Conservation (phyloP, 192 early-diverging fungal genomes). For the Jimgerdemannia flammicorona region DNA sequence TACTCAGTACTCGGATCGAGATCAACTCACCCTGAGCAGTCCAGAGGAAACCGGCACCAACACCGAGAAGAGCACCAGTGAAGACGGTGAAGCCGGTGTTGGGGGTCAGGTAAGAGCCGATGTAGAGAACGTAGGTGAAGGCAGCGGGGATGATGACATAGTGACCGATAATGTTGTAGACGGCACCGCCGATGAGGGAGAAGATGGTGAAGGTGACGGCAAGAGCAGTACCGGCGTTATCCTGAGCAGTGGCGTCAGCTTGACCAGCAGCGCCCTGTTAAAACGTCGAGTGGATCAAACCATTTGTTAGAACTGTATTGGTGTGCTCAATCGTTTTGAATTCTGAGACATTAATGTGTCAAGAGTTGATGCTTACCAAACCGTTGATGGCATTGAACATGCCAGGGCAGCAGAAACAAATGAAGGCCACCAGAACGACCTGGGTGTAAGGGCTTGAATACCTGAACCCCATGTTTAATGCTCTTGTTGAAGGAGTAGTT, state of each 20-base stretch:
- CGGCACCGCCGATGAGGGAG: conserved; percentile 68
- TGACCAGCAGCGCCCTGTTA: background rate
- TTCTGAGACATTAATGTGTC: conserved; percentile 1
- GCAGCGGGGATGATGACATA: conserved; percentile 66
- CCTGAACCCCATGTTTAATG: background rate
- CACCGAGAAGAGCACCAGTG: conserved; percentile 76
- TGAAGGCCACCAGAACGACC: conserved; percentile 30
- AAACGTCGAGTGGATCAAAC: conserved; percentile 11
- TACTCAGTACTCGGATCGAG: background rate
- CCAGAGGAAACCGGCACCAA: conserved; percentile 79
- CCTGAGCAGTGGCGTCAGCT: background rate
- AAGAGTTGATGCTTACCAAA: conserved; percentile 9
- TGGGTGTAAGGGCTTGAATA: conserved; percentile 19
- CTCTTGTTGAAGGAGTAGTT: background rate
- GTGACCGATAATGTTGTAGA: conserved; percentile 78
- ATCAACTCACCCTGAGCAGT: conserved; percentile 8
- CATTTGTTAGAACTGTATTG: conserved; percentile 40
- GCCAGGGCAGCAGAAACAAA: conserved; percentile 41
- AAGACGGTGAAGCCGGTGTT: conserved; percentile 61
- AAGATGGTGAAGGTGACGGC: conserved; percentile 77
- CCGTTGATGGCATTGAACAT: conserved; percentile 65
- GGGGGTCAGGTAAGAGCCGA: conserved; percentile 67
- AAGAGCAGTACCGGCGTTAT: conserved; percentile 76
- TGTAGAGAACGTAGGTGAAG: conserved; percentile 70
- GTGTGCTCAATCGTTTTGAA: background rate